Base-by-base conservation (phyloP, 768 basidiomycete genomes). In the Auricularia sp. region DNA sequence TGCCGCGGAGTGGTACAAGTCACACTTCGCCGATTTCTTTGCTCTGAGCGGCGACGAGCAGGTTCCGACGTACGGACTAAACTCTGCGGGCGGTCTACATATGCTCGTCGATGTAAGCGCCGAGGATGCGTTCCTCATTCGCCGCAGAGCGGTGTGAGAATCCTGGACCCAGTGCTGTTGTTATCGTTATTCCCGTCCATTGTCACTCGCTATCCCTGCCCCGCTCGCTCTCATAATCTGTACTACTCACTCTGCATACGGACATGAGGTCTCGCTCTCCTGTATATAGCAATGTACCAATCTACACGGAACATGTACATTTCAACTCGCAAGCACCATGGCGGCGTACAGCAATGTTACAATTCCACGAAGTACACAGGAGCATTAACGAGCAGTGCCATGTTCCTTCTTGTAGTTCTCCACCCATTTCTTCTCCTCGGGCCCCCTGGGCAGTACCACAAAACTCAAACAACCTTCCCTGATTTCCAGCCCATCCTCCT, bases 381-480 rank as follows among this genome's bases (percentile, higher is more conserved):
- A 29, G 29, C 39, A 14, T 42, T 14, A 42, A 7, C 39, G 39
- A 42, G 39, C 7, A 42, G 39, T 42, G 8, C 8, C 39, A 51
- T 51, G 47, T 5, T 51, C 47, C 21, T 51, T 51, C 78, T 98
- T 98, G 81, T 85, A 95, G 63, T 91, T 88, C 29, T 89, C 86
- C 39, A 97, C 83, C 94, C 94, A 98, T 67, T 83, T 84, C 72
- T 82, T 80, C 75, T 98, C 94, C 62, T 80, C 83, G 5, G 80
- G 81, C 1, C 91, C 91, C 72, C 84, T 91, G 1, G 88, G 90
- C 64, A 95, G 71, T 13, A 92, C 87, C 8, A 84, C 86, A 73
- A 95, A 89, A 4, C 86, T 85, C 70, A 96, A 72, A 69, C 88
- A 92, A 3, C 89, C 89, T 68, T 92, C 90, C 69, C 85, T 88